Conservation (phyloP, 1,139 yeast species). For the Lodderomyces parapsilosis region DNA sequence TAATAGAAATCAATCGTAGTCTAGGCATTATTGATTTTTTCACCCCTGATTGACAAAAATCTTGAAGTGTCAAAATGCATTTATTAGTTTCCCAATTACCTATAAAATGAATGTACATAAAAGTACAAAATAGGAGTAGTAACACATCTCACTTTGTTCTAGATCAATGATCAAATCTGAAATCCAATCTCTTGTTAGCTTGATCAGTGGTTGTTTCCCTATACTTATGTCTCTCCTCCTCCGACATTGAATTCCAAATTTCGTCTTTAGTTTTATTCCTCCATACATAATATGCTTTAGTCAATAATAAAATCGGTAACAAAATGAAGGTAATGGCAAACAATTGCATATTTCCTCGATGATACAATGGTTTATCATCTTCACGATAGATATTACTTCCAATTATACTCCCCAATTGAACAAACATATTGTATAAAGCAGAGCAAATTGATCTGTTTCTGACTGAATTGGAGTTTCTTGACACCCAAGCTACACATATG, state of each 20-base stretch:
- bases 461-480: conserved; percentile 59
- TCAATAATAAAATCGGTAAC: conserved; percentile 19
- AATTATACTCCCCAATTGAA: conserved; percentile 54
- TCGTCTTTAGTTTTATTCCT: conserved; percentile 43
- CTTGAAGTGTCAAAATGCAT: too few species aligned
- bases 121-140: too few species aligned
- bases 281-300: conserved; percentile 41
- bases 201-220: conserved; percentile 39
- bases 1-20: too few species aligned
- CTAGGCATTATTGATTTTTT: too few species aligned
- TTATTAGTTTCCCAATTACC: too few species aligned
- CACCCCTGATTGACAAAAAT: too few species aligned
- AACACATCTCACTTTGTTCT: too few species aligned
- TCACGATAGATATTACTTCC: conserved; percentile 54
- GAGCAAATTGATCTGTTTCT: conserved; percentile 55
- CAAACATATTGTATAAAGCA: conserved; percentile 61
- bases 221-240: conserved; percentile 45
- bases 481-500: conserved; percentile 57
- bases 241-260: conserved; percentile 47
- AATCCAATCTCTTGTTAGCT: conserved; percentile 59
- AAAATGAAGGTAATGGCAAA: conserved; percentile 17
- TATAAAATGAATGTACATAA: too few species aligned
- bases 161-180: conserved; percentile 27
- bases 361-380: conserved; percentile 58
- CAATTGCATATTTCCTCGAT: conserved; percentile 46